phyloP scores from a whole-genome alignment of 2,329 filamentous ascomycete genomes.

The Chaetothyriales sp. region DNA sequence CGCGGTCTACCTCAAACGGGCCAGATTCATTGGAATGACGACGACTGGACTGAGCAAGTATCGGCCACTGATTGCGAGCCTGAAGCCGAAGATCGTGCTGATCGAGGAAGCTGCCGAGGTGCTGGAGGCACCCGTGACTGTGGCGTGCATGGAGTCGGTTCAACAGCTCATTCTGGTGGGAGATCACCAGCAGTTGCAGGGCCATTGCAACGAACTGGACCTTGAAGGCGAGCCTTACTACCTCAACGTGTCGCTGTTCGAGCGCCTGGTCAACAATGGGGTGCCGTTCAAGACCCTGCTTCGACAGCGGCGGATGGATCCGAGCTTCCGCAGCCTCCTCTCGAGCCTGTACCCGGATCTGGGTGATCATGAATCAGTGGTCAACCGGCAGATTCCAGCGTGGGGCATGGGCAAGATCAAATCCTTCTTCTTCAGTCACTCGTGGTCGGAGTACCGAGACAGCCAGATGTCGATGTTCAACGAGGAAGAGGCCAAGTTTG shows the following conservation, averaged over 20 bases:
- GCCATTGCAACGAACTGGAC: conserved; percentile 47
- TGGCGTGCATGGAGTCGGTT: conserved; percentile 46
- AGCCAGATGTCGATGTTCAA: conserved; percentile 56
- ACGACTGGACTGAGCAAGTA: conserved; percentile 75
- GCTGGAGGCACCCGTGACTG: conserved; percentile 43
- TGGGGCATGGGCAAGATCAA: conserved; percentile 44
- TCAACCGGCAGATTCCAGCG: conserved; percentile 34
- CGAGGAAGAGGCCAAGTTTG: conserved; percentile 58
- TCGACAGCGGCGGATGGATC: conserved; percentile 60
- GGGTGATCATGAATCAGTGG: conserved; percentile 45
- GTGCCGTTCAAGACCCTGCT: conserved; percentile 52
- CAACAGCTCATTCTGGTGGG: conserved; percentile 58
- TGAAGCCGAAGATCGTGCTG: conserved; percentile 55
- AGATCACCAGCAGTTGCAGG: conserved; percentile 67
- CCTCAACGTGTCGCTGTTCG: conserved; percentile 64
- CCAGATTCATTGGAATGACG: conserved; percentile 53
- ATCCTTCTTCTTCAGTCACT: conserved; percentile 51
- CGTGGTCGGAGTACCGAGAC: conserved; percentile 52
- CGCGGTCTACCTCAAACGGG: conserved; percentile 45
- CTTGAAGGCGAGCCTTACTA: conserved; percentile 49
- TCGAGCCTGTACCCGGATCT: conserved; percentile 48
- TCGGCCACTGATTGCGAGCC: conserved; percentile 50
- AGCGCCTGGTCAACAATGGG: conserved; percentile 55
- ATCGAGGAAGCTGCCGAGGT: conserved; percentile 74
- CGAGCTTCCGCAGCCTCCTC: conserved; percentile 49